Percentiles rank a stretch among this genome's conserved stretches.
These are phyloP conservation scores for Primulina tabacum DNA, from an alignment of 257 asterid genomes.

Conservation along the genomic window DNA sequence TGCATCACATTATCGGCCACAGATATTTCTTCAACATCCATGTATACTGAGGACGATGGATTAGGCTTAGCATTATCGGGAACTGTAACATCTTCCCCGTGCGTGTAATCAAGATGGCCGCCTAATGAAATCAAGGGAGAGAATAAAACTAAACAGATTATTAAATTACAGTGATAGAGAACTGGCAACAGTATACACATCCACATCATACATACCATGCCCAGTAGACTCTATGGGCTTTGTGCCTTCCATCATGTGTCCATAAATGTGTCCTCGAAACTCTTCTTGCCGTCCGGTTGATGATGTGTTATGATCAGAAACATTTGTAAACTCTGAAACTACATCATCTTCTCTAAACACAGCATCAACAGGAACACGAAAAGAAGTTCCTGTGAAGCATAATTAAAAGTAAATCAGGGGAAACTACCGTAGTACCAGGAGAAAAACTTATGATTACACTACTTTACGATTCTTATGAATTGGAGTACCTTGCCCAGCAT, in stretches of 20 bases:
- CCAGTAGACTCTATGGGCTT: slow-evolving; percentile 21
- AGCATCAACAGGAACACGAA: slow-evolving; percentile 22
- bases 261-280: slow-evolving; percentile 19
- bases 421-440: slow-evolving; percentile 9
- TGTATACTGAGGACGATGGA: slow-evolving; percentile 26
- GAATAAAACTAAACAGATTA: slow-evolving; percentile 14
- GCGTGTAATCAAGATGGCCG: slow-evolving; percentile 21
- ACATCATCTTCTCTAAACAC: slow-evolving; percentile 29
- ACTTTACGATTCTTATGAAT: not conserved
- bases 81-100: slow-evolving; percentile 31
- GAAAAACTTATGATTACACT: not conserved
- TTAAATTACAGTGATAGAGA: not conserved
- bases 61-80: slow-evolving; percentile 29
- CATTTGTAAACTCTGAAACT: slow-evolving; percentile 34
- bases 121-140: slow-evolving; percentile 7
- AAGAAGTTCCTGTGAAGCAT: slow-evolving; percentile 32
- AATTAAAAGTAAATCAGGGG: slow-evolving; percentile 18
- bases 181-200: not conserved
- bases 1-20: slow-evolving; percentile 47
- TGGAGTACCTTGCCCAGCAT: slow-evolving; percentile 33
- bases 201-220: slow-evolving; percentile 26
- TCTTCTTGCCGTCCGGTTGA: slow-evolving; percentile 27
- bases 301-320: slow-evolving; percentile 28
- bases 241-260: slow-evolving; percentile 5
- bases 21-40: slow-evolving; percentile 49